phyloP scores from a whole-genome alignment of 805 yeast species.

The Starmera dryadoides region DNA sequence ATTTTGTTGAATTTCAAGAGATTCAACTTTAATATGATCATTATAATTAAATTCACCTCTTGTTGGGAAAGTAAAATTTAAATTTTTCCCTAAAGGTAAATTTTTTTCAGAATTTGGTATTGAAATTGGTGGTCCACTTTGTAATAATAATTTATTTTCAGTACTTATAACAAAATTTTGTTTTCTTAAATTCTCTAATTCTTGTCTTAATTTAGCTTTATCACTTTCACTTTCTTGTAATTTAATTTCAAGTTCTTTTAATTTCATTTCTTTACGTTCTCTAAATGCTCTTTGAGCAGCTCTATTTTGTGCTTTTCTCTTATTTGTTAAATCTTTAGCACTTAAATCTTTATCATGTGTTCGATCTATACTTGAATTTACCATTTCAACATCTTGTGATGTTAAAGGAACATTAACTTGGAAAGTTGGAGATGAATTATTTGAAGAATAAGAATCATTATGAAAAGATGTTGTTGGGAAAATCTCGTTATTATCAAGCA shows the following conservation, averaged over 20 bases:
- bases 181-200: slow-evolving; percentile 43
- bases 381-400: slow-evolving; percentile 4
- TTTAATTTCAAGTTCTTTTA: slow-evolving; percentile 59
- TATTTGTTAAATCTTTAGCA: slow-evolving; percentile 38
- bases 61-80: slow-evolving; percentile 23
- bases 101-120: slow-evolving; percentile 9
- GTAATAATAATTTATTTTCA: slow-evolving; percentile 52
- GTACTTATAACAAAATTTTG: slow-evolving; percentile 50
- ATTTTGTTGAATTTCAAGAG: slow-evolving; percentile 13
- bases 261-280: slow-evolving; percentile 67
- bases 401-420: slow-evolving; percentile 6
- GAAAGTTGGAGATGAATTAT: slow-evolving; percentile 13
- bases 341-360: slow-evolving; percentile 1
- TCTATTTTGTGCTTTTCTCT: slow-evolving; percentile 72
- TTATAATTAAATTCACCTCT: slow-evolving; percentile 20
- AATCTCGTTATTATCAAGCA: background rate
- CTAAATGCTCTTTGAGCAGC: slow-evolving; percentile 87
- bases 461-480: background rate
- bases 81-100: slow-evolving; percentile 1
- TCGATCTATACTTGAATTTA: slow-evolving; percentile 2
- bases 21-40: background rate
- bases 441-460: slow-evolving; percentile 8
- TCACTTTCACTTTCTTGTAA: slow-evolving; percentile 51
- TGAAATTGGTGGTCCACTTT: slow-evolving; percentile 15
- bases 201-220: slow-evolving; percentile 35